Conservation (phyloP, 768 basidiomycete species). For the Tricholoma matsutake region DNA sequence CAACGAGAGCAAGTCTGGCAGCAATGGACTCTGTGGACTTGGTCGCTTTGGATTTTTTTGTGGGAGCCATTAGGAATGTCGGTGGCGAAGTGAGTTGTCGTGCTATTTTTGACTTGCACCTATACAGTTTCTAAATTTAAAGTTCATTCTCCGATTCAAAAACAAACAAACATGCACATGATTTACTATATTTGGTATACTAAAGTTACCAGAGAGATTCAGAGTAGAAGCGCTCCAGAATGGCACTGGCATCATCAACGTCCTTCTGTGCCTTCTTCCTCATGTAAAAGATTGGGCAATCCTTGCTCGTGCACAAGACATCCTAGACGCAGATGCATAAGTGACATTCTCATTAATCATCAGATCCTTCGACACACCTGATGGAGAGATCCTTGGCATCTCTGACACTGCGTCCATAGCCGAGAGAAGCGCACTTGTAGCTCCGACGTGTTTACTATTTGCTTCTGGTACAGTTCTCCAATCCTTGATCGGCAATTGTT, state of each 20-base stretch:
- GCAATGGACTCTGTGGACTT: constrained; percentile 94
- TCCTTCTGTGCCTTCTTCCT: constrained; percentile 98
- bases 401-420: constrained; percentile 97
- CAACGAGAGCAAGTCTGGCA: constrained; percentile 89
- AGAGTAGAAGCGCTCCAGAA: constrained; percentile 81
- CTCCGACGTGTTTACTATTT: constrained; percentile 68
- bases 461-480: constrained; percentile 91
- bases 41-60: constrained; percentile 92
- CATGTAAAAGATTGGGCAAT: constrained; percentile 99
- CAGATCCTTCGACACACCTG: constrained; percentile 49
- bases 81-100: not conserved
- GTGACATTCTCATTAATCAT: not conserved
- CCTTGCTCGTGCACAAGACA: constrained; percentile 93
- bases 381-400: constrained; percentile 97
- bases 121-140: constrained; percentile 31
- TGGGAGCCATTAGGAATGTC: constrained; percentile 69
- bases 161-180: not conserved
- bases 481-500: constrained; percentile 86
- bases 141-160: constrained; percentile 26
- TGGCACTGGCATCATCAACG: constrained; percentile 77
- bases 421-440: constrained; percentile 90
- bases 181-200: not conserved
- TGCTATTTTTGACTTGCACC: constrained; percentile 5
- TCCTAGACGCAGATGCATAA: constrained; percentile 49
- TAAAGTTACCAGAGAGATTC: constrained; percentile 62